Evolutionary conservation across 768 basidiomycete genomes (phyloP).

Genomic region (Lentinula lateritia): DNA sequence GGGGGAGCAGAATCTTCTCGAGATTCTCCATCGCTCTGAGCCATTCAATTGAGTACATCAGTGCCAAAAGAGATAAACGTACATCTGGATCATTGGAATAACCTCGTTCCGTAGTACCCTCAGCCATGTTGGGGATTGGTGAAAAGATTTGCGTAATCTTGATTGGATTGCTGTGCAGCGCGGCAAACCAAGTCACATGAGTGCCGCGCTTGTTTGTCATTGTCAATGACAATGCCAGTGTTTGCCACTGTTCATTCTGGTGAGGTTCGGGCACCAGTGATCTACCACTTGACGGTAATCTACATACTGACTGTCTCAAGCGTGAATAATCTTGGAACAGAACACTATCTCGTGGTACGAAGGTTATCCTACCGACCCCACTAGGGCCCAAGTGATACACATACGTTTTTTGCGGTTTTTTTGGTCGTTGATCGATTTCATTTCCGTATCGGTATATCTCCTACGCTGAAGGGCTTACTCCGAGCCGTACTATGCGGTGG

Average conservation of each 20-base stretch:
- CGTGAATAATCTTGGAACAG: no score
- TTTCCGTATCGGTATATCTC: not conserved
- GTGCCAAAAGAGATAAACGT: not conserved
- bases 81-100: conserved; percentile 59
- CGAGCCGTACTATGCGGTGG: not conserved
- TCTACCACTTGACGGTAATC: no score
- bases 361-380: not conserved
- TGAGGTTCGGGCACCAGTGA: no score
- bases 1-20: conserved; percentile 34
- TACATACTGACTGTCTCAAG: no score
- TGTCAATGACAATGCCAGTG: no score
- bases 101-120: conserved; percentile 54
- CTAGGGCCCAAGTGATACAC: not conserved
- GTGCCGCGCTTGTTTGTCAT: no score
- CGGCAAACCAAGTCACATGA: not conserved
- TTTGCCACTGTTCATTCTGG: no score
- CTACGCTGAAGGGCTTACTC: not conserved
- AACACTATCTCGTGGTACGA: no score
- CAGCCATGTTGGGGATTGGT: conserved; percentile 31
- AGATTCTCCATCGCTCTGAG: conserved; percentile 64
- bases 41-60: conserved; percentile 1
- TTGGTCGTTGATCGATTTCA: not conserved
- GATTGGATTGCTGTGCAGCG: not conserved
- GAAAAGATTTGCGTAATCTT: conserved; percentile 34
- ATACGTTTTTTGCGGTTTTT: not conserved